These are phyloP conservation scores for Didymella glomerata DNA, from an alignment of 2,329 filamentous ascomycete genomes.

Conservation along the genomic window DNA sequence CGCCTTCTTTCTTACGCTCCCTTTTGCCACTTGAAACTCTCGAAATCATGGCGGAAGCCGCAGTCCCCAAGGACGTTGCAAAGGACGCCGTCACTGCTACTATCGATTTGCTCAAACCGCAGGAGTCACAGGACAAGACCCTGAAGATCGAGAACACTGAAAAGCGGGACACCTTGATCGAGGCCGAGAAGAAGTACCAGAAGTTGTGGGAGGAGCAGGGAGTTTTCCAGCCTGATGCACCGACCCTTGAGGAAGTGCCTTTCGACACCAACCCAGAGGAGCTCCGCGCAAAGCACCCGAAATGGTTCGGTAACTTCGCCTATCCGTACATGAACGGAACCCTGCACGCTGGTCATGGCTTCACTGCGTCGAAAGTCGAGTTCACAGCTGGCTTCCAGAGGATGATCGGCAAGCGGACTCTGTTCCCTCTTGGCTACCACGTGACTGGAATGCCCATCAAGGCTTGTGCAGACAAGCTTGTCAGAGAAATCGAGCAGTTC, in stretches of 20 bases:
- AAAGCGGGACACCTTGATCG: slow-evolving; percentile 83
- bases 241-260: slow-evolving; percentile 78
- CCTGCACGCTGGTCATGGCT: slow-evolving; percentile 89
- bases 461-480: slow-evolving; percentile 93
- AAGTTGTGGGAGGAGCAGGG: slow-evolving; percentile 78
- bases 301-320: slow-evolving; percentile 86
- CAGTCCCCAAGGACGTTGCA: slow-evolving; percentile 38
- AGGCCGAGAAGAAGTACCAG: slow-evolving; percentile 92
- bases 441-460: slow-evolving; percentile 96
- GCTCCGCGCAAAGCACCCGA: slow-evolving; percentile 81
- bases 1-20: slow-evolving; percentile 27
- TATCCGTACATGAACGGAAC: slow-evolving; percentile 60
- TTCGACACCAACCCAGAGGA: slow-evolving; percentile 77
- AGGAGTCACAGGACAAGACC: slow-evolving; percentile 65
- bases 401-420: slow-evolving; percentile 86
- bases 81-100: slow-evolving; percentile 60
- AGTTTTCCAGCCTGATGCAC: slow-evolving; percentile 87
- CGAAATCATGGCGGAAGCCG: slow-evolving; percentile 44
- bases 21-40: slow-evolving; percentile 18
- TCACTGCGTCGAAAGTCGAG: slow-evolving; percentile 91
- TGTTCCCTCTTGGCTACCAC: slow-evolving; percentile 95
- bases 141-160: slow-evolving; percentile 79
- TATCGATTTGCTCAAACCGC: slow-evolving; percentile 63
- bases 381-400: slow-evolving; percentile 86
- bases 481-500: slow-evolving; percentile 87